Percentiles rank a stretch among this genome's conserved stretches.
These are phyloP conservation scores for Candida rishiriensis DNA, from an alignment of 805 yeast genomes.

Conservation along the genomic window DNA sequence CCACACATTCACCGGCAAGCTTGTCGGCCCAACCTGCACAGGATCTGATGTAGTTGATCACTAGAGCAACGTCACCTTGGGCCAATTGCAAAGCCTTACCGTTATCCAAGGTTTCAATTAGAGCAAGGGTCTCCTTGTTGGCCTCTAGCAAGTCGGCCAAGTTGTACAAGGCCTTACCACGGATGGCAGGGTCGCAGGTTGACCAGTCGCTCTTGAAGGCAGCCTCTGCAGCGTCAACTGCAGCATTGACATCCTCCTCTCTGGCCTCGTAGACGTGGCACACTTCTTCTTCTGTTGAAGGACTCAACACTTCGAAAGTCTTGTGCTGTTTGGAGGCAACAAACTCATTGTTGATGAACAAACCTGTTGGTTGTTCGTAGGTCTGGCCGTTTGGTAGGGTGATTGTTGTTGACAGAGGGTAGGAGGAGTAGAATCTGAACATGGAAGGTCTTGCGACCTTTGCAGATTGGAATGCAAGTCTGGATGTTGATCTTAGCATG, in stretches of 20 bases:
- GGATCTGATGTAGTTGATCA: constrained; percentile 61
- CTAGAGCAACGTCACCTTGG: constrained; percentile 62
- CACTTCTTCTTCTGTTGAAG: constrained; percentile 49
- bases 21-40: constrained; percentile 75
- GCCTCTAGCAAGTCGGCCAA: constrained; percentile 68
- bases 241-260: constrained; percentile 61
- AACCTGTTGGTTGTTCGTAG: constrained; percentile 56
- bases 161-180: constrained; percentile 50
- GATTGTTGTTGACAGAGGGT: constrained; percentile 35
- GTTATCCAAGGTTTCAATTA: constrained; percentile 70
- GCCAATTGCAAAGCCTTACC: constrained; percentile 71
- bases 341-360: constrained; percentile 55
- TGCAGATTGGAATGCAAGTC: constrained; percentile 9
- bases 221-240: constrained; percentile 61
- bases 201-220: constrained; percentile 61
- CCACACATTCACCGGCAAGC: constrained; percentile 57
- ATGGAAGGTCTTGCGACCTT: constrained; percentile 13
- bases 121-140: constrained; percentile 57
- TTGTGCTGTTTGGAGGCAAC: constrained; percentile 45
- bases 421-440: constrained; percentile 21
- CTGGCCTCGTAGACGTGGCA: constrained; percentile 50
- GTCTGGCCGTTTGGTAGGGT: constrained; percentile 67
- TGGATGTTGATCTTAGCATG: constrained; percentile 19
- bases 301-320: constrained; percentile 48
- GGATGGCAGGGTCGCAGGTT: constrained; percentile 48